A percentile compares a stretch with the other conserved stretches of the same genome.
Evolutionary conservation across 768 basidiomycete genomes (phyloP).

Genomic region (Trametes cingulata): DNA sequence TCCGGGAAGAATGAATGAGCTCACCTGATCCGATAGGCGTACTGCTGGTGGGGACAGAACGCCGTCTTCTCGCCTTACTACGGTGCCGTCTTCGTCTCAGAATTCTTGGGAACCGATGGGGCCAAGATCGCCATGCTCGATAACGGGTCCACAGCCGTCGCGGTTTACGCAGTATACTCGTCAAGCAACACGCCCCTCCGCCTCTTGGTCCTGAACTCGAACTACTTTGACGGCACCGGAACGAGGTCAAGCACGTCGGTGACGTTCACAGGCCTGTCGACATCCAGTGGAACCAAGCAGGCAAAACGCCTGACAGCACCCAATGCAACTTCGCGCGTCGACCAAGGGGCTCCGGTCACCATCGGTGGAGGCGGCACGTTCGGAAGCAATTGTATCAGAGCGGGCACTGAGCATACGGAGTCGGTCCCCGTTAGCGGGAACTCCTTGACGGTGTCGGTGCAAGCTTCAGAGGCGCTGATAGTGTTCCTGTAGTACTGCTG

Average conservation of each 20-base stretch:
- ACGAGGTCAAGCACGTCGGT: constrained; percentile 34
- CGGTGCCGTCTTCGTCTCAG: constrained; percentile 40
- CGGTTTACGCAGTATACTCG: constrained; percentile 35
- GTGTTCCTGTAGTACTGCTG: constrained; percentile 29
- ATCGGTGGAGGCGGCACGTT: constrained; percentile 38
- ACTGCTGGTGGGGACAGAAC: constrained; percentile 42
- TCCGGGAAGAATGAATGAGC: not conserved
- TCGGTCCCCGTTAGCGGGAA: constrained; percentile 27
- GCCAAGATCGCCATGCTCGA: constrained; percentile 37
- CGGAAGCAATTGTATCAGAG: constrained; percentile 27
- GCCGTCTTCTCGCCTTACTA: constrained; percentile 40
- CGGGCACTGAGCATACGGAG: constrained; percentile 33
- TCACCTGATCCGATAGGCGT: constrained; percentile 30
- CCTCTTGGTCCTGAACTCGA: constrained; percentile 38
- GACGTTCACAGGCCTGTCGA: constrained; percentile 31
- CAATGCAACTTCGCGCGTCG: constrained; percentile 34
- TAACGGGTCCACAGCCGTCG: constrained; percentile 34
- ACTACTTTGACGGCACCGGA: constrained; percentile 37
- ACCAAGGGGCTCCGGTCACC: constrained; percentile 35
- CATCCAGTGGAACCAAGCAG: constrained; percentile 23
- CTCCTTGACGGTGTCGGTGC: constrained; percentile 31
- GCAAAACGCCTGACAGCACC: constrained; percentile 39
- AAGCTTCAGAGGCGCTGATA: constrained; percentile 41
- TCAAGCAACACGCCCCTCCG: constrained; percentile 29
- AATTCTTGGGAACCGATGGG: constrained; percentile 38